Evolutionary conservation across 2,329 filamentous ascomycete species (phyloP), one percentile per base, ranked within the genome.

Genomic region (Neonectria coccinea): DNA sequence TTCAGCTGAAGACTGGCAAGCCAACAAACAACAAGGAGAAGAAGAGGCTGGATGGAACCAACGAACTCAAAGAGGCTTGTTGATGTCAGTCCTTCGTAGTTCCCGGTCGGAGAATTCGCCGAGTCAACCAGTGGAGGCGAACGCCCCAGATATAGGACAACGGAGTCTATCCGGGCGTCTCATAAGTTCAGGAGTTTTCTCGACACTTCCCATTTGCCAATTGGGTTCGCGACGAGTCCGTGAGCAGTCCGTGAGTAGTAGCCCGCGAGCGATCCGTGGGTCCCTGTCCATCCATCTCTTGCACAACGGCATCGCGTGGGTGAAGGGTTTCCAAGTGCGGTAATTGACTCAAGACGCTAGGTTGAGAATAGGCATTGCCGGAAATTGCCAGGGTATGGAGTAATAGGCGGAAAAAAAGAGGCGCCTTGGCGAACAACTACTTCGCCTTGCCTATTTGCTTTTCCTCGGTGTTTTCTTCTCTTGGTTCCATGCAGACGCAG

Each of bases 321-420:
- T 59, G 42, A 29, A 62, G 44, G 47, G 45, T 61, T 56, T 64
- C 64, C 69, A 56, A 59, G 67, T 57, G 42, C 45, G 55, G 66
- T 44, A 70, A 58, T 29, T 59, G 33, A 45, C 58, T 56, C 48
- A 60, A 68, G 41, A 56, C 48, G 56, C 58, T 39, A 52, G 47
- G 31, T 14, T 41, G 51, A 53, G 55, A 64, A 59, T 39, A 64
- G 58, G 57, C 59, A 48, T 47, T 50, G 33, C 60, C 61, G 63
- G 65, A 69, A 64, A 69, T 67, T 64, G 48, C 48, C 48, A 71
- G 55, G 65, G 42, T 39, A 52, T 58, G 51, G 20, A 56, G 47
- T 52, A 20, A 36, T 53, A 61, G 48, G 42, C 14, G 25, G 33
- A 51, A 56, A 31, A 31, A 27, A 56, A 57, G 54, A 50, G 36